Evolutionary conservation across 306 rosid genomes (phyloP).

Genomic region (Quercus alba): DNA sequence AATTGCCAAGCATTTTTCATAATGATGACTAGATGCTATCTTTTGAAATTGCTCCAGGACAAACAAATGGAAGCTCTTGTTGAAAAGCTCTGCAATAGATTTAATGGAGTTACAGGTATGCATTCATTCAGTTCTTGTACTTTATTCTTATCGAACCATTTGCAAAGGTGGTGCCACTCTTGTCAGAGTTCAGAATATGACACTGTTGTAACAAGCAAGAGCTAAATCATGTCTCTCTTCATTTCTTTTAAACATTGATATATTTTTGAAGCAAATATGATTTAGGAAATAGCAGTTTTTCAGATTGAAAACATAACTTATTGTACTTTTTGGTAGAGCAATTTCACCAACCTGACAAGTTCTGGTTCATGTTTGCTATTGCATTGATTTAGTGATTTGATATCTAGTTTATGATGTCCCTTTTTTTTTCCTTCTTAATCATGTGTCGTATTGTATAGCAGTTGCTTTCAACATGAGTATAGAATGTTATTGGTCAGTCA

Average conservation of each 20-base stretch:
- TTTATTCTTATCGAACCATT: not conserved
- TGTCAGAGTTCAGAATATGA: not conserved
- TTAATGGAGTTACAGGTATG: conserved; percentile 83
- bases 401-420: not conserved
- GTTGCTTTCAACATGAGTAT: not conserved
- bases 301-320: not conserved
- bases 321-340: not conserved
- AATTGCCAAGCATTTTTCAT: conserved; percentile 12
- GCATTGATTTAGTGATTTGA: not conserved
- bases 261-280: not conserved
- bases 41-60: conserved; percentile 56
- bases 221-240: conserved; percentile 1
- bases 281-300: not conserved
- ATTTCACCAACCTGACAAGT: not conserved
- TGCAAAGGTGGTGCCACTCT: not conserved
- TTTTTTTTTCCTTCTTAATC: not conserved
- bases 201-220: not conserved
- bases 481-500: not conserved
- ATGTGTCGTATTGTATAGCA: not conserved
- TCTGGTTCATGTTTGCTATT: conserved; percentile 11
- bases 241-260: not conserved
- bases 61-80: conserved; percentile 96
- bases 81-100: conserved; percentile 92
- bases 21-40: conserved; percentile 12
- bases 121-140: not conserved